These are phyloP conservation scores for Claviceps digitariae DNA, from an alignment of 2,329 filamentous ascomycete species.

Conservation along the genomic window DNA sequence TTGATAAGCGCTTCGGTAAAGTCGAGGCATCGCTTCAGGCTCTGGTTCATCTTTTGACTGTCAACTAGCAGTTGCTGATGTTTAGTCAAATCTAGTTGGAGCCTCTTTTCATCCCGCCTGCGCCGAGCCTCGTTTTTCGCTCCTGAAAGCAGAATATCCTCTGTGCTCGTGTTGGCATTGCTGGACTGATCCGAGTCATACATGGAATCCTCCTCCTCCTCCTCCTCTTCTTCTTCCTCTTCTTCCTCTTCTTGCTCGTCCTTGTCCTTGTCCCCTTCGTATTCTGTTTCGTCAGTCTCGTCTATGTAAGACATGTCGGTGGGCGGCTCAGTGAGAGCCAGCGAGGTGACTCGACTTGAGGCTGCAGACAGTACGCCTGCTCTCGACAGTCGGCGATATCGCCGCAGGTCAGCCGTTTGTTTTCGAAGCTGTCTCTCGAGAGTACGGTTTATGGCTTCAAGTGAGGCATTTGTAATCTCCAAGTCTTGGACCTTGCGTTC, in stretches of 20 bases:
- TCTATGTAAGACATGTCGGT: conserved; percentile 36
- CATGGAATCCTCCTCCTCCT: conserved; percentile 32
- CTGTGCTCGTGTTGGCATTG: conserved; percentile 19
- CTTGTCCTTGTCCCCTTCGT: conserved; percentile 11
- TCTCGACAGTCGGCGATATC: conserved; percentile 74
- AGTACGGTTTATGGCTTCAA: conserved; percentile 88
- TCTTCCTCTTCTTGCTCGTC: conserved; percentile 5
- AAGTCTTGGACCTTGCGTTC: conserved; percentile 93
- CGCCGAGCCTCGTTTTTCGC: conserved; percentile 29
- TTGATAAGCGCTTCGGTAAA: conserved; percentile 86
- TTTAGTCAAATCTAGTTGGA: conserved; percentile 75
- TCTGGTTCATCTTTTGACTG: conserved; percentile 91
- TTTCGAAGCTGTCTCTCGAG: conserved; percentile 84
- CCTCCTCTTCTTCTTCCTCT: conserved; percentile 10
- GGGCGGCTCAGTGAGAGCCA: conserved; percentile 27
- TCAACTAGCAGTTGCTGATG: conserved; percentile 82
- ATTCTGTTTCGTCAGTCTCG: conserved; percentile 29
- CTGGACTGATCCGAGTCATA: conserved; percentile 39
- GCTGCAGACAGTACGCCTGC: conserved; percentile 57
- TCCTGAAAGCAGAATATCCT: conserved; percentile 27
- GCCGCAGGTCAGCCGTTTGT: conserved; percentile 74
- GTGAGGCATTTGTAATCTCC: conserved; percentile 89
- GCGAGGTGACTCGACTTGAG: conserved; percentile 30
- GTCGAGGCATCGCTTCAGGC: conserved; percentile 73
- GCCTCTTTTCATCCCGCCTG: conserved; percentile 65